These are phyloP conservation scores for Dorcoceras hygrometricum DNA, from an alignment of 257 asterid genomes.

Conservation along the genomic window DNA sequence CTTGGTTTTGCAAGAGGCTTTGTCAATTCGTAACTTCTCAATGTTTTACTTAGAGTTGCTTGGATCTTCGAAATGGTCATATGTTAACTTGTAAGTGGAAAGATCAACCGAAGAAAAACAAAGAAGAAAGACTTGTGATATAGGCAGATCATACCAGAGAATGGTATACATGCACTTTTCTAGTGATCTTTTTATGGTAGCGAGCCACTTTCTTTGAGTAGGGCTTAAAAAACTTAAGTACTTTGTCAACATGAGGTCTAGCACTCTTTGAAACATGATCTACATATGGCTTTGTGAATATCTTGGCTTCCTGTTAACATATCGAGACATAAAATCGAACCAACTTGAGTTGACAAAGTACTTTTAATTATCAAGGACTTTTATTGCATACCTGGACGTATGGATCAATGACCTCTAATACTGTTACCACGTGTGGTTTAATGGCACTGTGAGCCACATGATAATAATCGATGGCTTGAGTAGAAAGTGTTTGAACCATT, in stretches of 20 bases:
- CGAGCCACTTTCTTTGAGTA: slow-evolving; percentile 32
- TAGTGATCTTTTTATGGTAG: slow-evolving; percentile 24
- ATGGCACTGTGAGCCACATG: slow-evolving; percentile 27
- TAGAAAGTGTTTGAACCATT: slow-evolving; percentile 28
- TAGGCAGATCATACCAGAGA: slow-evolving; percentile 31
- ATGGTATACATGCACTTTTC: slow-evolving; percentile 28
- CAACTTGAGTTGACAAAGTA: not conserved
- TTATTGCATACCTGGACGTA: slow-evolving; percentile 30
- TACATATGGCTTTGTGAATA: slow-evolving; percentile 32
- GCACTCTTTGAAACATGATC: slow-evolving; percentile 31
- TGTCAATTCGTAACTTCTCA: slow-evolving; percentile 32
- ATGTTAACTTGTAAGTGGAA: not conserved
- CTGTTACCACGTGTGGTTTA: slow-evolving; percentile 28
- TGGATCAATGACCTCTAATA: slow-evolving; percentile 29
- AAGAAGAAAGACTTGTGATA: not conserved
- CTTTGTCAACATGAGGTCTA: slow-evolving; percentile 38
- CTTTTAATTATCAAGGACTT: not conserved
- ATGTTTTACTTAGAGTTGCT: slow-evolving; percentile 27
- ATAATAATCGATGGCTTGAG: slow-evolving; percentile 28
- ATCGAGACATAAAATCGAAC: slow-evolving; percentile 16
- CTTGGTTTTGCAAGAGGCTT: slow-evolving; percentile 39
- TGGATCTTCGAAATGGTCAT: slow-evolving; percentile 32
- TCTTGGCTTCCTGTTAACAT: slow-evolving; percentile 38
- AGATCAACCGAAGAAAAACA: not conserved
- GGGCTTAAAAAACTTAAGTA: slow-evolving; percentile 32